These are phyloP conservation scores for Thyridium curvatum DNA, from an alignment of 2,329 filamentous ascomycete genomes.

Conservation along the genomic window DNA sequence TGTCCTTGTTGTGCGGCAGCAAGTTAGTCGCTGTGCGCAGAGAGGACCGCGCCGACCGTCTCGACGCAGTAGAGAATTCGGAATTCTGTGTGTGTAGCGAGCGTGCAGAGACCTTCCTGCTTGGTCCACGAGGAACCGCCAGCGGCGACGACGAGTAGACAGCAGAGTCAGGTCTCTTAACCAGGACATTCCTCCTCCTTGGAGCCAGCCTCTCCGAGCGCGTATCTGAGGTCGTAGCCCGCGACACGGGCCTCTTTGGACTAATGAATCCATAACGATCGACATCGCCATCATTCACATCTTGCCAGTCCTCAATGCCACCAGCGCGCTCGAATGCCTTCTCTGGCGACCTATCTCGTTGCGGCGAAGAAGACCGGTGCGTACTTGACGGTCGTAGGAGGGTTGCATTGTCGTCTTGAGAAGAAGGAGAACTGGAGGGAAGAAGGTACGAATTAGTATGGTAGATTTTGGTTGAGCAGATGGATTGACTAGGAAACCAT, in stretches of 20 bases:
- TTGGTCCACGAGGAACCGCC: conserved; percentile 37
- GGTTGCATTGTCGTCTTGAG: conserved; percentile 8
- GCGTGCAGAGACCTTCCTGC: conserved; percentile 49
- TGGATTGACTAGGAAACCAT: conserved; percentile 44
- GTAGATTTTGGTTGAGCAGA: conserved; percentile 15
- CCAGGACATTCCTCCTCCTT: conserved; percentile 39
- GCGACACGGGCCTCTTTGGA: conserved; percentile 33
- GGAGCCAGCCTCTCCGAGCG: conserved; percentile 36
- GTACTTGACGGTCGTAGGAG: conserved; percentile 24
- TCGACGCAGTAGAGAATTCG: conserved; percentile 42
- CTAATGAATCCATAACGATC: conserved; percentile 66
- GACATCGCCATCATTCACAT: conserved; percentile 53
- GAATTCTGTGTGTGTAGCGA: conserved; percentile 54
- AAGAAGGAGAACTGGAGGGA: conserved; percentile 6
- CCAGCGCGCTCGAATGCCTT: conserved; percentile 45
- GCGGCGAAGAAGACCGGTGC: conserved; percentile 34
- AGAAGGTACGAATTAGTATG: conserved; percentile 14
- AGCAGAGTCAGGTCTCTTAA: conserved; percentile 28
- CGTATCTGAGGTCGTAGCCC: conserved; percentile 32
- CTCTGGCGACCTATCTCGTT: conserved; percentile 31
- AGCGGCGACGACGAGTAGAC: conserved; percentile 25
- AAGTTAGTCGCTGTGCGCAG: conserved; percentile 53
- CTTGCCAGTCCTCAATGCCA: conserved; percentile 62
- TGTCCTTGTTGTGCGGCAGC: conserved; percentile 54
- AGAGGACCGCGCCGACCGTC: conserved; percentile 47